Evolutionary conservation across 116 monocot species (phyloP).

Genomic region (Phalaenopsis hybrid): DNA sequence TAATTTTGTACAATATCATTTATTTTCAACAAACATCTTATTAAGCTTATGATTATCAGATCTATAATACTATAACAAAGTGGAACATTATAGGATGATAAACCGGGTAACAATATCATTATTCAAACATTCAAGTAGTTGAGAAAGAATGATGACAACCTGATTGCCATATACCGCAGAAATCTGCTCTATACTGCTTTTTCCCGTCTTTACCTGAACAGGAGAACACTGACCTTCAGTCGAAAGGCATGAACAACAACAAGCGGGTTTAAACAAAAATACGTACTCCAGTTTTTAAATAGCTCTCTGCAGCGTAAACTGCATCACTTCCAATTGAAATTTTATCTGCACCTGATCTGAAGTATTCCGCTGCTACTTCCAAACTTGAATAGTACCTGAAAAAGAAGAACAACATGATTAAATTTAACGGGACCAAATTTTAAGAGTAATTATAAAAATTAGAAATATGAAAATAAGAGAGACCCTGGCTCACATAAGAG

Average conservation of each 20-base stretch:
- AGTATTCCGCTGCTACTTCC: constrained; percentile 98
- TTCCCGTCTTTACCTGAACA: constrained; percentile 77
- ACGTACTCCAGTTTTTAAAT: constrained; percentile 71
- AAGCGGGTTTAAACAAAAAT: background rate
- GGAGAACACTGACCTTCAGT: background rate
- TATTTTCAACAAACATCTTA: background rate
- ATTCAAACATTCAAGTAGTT: background rate
- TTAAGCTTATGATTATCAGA: background rate
- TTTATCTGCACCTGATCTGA: constrained; percentile 99
- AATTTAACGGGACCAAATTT: background rate
- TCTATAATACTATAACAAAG: background rate
- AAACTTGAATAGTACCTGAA: constrained; percentile 80
- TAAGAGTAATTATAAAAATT: background rate
- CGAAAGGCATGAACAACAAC: background rate
- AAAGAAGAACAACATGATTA: constrained; percentile 3
- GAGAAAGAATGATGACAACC: constrained; percentile 24
- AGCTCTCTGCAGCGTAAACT: constrained; percentile 90
- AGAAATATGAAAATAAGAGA: background rate
- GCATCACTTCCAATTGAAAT: constrained; percentile 99
- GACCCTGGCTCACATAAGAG: background rate
- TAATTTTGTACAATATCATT: background rate
- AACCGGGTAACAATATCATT: background rate
- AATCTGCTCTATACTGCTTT: constrained; percentile 96
- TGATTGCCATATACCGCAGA: constrained; percentile 93
- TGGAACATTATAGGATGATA: background rate